These are phyloP conservation scores for Isochrysis galbana DNA, from an alignment of 78 protist genomes.

Conservation along the genomic window DNA sequence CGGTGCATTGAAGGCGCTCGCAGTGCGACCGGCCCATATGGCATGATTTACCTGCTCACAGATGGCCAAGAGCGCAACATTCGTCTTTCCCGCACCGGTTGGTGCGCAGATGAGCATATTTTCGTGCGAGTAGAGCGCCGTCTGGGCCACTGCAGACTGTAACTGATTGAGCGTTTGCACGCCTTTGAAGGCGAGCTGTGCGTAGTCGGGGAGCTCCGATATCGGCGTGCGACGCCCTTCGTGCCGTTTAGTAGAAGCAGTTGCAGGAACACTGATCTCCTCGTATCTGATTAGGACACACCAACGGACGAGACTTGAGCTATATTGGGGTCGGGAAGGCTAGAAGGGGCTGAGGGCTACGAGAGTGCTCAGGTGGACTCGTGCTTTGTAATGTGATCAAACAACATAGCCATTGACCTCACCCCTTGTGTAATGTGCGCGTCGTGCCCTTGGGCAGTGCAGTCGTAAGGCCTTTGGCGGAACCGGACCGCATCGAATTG, in stretches of 20 bases:
- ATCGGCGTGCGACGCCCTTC: constrained; percentile 1
- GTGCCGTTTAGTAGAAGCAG: too few relatives aligned
- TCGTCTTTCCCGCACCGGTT: constrained; percentile 91
- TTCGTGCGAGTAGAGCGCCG: constrained; percentile 60
- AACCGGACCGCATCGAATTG: not conserved
- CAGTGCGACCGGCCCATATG: not conserved
- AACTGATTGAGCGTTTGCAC: constrained; percentile 23
- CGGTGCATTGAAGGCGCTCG: not conserved
- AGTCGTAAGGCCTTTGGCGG: not conserved
- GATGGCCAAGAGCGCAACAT: constrained; percentile 73
- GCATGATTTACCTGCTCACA: constrained; percentile 53
- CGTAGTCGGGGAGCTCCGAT: not conserved
- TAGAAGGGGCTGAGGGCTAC: too few relatives aligned
- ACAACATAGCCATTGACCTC: too few relatives aligned
- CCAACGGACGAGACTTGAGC: too few relatives aligned
- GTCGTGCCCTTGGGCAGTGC: constrained; percentile 2
- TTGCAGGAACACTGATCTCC: too few relatives aligned
- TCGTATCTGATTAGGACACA: too few relatives aligned
- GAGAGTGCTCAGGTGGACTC: too few relatives aligned
- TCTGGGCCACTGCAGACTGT: not conserved
- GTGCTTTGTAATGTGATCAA: too few relatives aligned
- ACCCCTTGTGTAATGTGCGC: not conserved
- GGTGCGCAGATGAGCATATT: constrained; percentile 97
- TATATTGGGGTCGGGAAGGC: too few relatives aligned
- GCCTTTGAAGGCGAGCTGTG: constrained; percentile 44